A percentile compares a stretch with the other conserved stretches of the same genome.
Evolutionary conservation across 1,284 basidiomycete species (phyloP).

Genomic region (Inonotus hispidus): DNA sequence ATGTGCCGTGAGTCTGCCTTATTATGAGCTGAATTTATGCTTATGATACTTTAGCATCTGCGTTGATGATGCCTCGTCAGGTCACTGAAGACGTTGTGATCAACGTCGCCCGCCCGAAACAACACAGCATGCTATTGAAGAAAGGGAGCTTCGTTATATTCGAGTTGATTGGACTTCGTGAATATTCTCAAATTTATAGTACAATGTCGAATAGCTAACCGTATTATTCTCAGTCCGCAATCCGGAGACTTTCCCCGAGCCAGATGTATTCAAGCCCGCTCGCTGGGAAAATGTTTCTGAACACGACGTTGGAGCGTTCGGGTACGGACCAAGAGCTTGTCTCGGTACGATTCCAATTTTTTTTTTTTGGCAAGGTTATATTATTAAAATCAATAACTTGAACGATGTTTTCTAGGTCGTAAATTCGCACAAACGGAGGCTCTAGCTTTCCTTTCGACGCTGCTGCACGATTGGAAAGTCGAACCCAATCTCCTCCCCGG

Average conservation of each 20-base stretch:
- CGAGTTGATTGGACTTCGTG: slow-evolving; percentile 8
- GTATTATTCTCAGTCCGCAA: slow-evolving; percentile 11
- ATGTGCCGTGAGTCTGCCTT: slow-evolving; percentile 13
- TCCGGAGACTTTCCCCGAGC: slow-evolving; percentile 20
- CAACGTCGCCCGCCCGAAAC: background rate
- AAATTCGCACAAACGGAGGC: slow-evolving; percentile 20
- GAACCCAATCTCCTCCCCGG: slow-evolving; percentile 15
- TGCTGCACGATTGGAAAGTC: slow-evolving; percentile 18
- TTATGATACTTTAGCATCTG: slow-evolving; percentile 3
- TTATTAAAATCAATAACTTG: too few relatives aligned
- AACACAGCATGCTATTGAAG: slow-evolving; percentile 8
- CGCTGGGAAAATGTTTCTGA: slow-evolving; percentile 14
- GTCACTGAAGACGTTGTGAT: slow-evolving; percentile 7
- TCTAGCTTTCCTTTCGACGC: slow-evolving; percentile 15
- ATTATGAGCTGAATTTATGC: background rate
- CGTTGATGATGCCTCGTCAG: slow-evolving; percentile 8
- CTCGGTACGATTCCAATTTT: background rate
- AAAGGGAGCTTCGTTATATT: background rate
- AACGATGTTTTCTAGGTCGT: too few relatives aligned
- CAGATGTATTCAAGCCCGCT: background rate
- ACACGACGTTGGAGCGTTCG: slow-evolving; percentile 1
- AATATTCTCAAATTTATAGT: background rate
- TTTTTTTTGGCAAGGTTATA: too few relatives aligned
- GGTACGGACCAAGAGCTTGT: slow-evolving; percentile 5
- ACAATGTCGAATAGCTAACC: background rate